Evolutionary conservation across 768 basidiomycete genomes (phyloP).

Genomic region (Lenzites betulinus): DNA sequence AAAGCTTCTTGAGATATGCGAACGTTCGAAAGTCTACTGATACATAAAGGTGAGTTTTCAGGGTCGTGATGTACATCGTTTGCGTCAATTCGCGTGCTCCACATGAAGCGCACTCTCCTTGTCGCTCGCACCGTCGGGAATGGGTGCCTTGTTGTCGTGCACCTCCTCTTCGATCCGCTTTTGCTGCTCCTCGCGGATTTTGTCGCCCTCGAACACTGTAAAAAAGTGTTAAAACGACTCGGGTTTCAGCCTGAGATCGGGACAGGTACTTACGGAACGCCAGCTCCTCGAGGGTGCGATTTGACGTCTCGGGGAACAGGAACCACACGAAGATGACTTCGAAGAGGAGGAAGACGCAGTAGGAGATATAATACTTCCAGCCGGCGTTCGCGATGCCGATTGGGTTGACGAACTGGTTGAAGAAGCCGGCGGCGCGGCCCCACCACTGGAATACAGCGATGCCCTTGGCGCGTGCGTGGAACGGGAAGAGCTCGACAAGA

Average conservation of each 20-base stretch:
- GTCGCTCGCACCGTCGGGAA: constrained; percentile 22
- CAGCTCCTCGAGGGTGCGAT: constrained; percentile 57
- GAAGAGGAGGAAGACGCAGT: constrained; percentile 53
- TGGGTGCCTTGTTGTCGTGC: constrained; percentile 21
- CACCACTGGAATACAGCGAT: constrained; percentile 64
- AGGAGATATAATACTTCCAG: constrained; percentile 63
- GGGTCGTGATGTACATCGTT: neutral
- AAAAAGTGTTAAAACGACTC: neutral
- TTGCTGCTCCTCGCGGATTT: constrained; percentile 40
- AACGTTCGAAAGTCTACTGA: neutral
- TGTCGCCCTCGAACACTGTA: constrained; percentile 47
- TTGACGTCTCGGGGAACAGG: constrained; percentile 61
- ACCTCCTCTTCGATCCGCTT: constrained; percentile 45
- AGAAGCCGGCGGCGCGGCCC: constrained; percentile 54
- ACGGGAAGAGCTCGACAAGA: constrained; percentile 71
- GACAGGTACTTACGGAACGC: constrained; percentile 49
- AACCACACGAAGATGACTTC: constrained; percentile 60
- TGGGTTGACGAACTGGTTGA: constrained; percentile 70
- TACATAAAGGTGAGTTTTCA: neutral
- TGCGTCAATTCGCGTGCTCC: constrained; percentile 9
- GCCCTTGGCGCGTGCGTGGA: constrained; percentile 60
- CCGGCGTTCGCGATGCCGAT: constrained; percentile 59
- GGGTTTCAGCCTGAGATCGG: too few relatives aligned
- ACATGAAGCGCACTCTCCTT: constrained; percentile 25
- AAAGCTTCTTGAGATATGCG: too few relatives aligned